phyloP scores from a whole-genome alignment of 495 filamentous ascomycete genomes.

The Aspergillus indologenus region DNA sequence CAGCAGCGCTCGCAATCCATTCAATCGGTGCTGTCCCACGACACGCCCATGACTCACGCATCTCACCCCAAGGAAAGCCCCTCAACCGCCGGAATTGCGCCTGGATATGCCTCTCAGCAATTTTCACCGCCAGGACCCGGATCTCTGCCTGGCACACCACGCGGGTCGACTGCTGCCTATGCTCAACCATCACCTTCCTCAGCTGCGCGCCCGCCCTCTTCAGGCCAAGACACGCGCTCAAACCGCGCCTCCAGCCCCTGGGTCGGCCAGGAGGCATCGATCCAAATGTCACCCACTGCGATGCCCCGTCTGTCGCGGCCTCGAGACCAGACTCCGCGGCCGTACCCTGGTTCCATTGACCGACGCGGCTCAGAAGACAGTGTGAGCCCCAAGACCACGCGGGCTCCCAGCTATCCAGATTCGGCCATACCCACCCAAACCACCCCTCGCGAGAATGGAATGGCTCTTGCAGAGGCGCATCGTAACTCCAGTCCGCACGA shows the following conservation, averaged over 20 bases:
- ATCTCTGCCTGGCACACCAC: constrained; percentile 47
- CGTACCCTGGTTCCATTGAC: constrained; percentile 27
- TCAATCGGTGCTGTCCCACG: constrained; percentile 45
- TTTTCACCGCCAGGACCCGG: constrained; percentile 40
- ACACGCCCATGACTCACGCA: constrained; percentile 33
- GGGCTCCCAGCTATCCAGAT: constrained; percentile 18
- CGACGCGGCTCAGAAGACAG: constrained; percentile 40
- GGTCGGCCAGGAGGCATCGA: constrained; percentile 26
- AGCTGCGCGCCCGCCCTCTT: constrained; percentile 29
- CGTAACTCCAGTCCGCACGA: constrained; percentile 21
- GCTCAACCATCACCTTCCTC: constrained; percentile 37
- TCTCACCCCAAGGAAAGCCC: constrained; percentile 42
- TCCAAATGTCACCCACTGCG: constrained; percentile 32
- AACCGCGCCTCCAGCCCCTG: constrained; percentile 40
- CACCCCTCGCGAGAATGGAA: constrained; percentile 23
- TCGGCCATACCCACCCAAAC: constrained; percentile 9
- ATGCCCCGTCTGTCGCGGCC: constrained; percentile 27
- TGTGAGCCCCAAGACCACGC: constrained; percentile 44
- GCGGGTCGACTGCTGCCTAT: constrained; percentile 42
- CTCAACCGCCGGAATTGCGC: constrained; percentile 31
- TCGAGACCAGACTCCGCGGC: constrained; percentile 28
- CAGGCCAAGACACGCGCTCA: constrained; percentile 29
- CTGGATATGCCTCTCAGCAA: constrained; percentile 36
- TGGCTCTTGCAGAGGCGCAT: constrained; percentile 12
- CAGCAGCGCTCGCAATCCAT: constrained; percentile 48